Conservation (phyloP, 805 yeast genomes). For the Grigorovia yakushimaensis region DNA sequence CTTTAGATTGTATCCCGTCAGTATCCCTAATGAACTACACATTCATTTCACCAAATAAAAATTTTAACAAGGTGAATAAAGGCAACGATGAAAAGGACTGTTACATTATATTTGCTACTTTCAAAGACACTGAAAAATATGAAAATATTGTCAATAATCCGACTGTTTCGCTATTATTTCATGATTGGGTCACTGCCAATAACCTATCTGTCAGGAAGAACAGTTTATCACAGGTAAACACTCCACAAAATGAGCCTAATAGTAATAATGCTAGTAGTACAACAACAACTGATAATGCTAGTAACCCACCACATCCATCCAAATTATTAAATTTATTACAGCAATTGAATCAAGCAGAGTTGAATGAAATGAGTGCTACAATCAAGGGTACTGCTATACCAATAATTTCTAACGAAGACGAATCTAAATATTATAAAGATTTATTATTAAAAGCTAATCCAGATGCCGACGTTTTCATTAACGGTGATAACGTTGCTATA, state of each 20-base stretch:
- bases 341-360: slow-evolving; percentile 67
- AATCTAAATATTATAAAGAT: slow-evolving; percentile 50
- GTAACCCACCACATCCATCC: slow-evolving; percentile 23
- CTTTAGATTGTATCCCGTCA: slow-evolving; percentile 60
- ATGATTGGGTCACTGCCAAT: slow-evolving; percentile 77
- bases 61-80: slow-evolving; percentile 12
- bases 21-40: slow-evolving; percentile 89
- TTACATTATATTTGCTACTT: slow-evolving; percentile 63
- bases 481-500: slow-evolving; percentile 53
- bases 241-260: slow-evolving; percentile 14
- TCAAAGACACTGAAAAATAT: slow-evolving; percentile 62
- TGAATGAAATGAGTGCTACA: slow-evolving; percentile 75
- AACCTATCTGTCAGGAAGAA: slow-evolving; percentile 27
- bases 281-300: too few relatives aligned
- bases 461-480: slow-evolving; percentile 60
- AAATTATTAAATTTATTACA: slow-evolving; percentile 54
- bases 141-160: slow-evolving; percentile 62
- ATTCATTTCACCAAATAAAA: slow-evolving; percentile 39
- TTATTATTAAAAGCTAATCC: slow-evolving; percentile 55
- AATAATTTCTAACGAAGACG: slow-evolving; percentile 36
- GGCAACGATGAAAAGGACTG: slow-evolving; percentile 30
- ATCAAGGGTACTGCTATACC: slow-evolving; percentile 62
- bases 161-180: slow-evolving; percentile 71
- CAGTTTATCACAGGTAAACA: slow-evolving; percentile 22
- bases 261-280: slow-evolving; percentile 6